Conservation (phyloP, 2,329 filamentous ascomycete genomes). For the Diplodia sapinea region DNA sequence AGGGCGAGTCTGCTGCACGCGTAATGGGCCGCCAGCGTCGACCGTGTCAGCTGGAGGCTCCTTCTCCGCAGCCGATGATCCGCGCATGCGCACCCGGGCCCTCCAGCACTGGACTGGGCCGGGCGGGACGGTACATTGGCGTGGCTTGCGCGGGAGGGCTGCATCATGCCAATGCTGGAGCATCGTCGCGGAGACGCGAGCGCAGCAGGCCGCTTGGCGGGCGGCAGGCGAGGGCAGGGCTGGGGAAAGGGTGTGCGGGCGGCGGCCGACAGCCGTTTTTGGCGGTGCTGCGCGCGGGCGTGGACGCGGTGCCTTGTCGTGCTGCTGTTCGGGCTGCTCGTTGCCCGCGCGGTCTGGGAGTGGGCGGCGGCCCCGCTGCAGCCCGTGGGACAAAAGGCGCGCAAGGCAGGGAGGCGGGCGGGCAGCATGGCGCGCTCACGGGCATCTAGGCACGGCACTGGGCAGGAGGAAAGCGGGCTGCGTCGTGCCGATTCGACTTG, state of each 20-base stretch:
- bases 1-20: conserved; percentile 6
- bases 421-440: background rate
- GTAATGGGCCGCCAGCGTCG: conserved; percentile 2
- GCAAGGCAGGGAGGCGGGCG: conserved; percentile 16
- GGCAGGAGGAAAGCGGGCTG: conserved; percentile 7
- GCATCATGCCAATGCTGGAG: conserved; percentile 15
- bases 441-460: conserved; percentile 6
- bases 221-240: conserved; percentile 7
- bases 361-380: background rate
- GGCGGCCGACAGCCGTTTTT: conserved; percentile 3
- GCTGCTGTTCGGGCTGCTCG: background rate
- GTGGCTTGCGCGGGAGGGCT: conserved; percentile 17
- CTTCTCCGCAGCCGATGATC: conserved; percentile 22
- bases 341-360: no score
- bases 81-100: conserved; percentile 15
- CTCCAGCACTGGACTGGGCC: background rate
- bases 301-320: conserved; percentile 14
- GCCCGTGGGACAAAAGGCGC: conserved; percentile 16
- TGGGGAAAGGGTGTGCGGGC: conserved; percentile 11
- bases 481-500: conserved; percentile 20
- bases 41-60: conserved; percentile 14
- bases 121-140: conserved; percentile 23
- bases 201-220: conserved; percentile 7
- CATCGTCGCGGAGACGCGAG: conserved; percentile 4
- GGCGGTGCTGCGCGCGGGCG: conserved; percentile 5